Percentiles rank a stretch among this genome's conserved stretches.
Evolutionary conservation across 1,139 yeast genomes (phyloP).

Genomic region (Debaryomyces nepalensis): DNA sequence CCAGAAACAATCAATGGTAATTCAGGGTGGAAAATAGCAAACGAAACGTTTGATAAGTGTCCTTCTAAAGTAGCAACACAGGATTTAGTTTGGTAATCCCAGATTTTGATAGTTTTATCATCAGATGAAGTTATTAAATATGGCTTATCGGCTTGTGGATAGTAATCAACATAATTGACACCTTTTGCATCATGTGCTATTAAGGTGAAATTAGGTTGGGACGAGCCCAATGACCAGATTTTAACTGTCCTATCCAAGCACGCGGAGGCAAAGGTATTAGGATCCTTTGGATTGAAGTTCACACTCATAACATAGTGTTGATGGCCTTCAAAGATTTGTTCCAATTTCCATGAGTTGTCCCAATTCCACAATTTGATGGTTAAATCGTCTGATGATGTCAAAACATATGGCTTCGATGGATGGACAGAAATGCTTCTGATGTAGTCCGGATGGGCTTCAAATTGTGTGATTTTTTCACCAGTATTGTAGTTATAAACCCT

Average conservation of each 20-base stretch:
- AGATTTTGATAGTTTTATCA: slow-evolving; percentile 85
- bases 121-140: slow-evolving; percentile 92
- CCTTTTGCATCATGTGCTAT: slow-evolving; percentile 92
- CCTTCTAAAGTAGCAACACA: slow-evolving; percentile 95
- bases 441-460: slow-evolving; percentile 98
- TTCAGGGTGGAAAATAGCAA: slow-evolving; percentile 96
- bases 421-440: slow-evolving; percentile 92
- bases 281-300: slow-evolving; percentile 95
- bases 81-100: slow-evolving; percentile 98
- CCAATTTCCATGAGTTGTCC: slow-evolving; percentile 90
- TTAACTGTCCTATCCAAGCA: slow-evolving; percentile 95
- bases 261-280: slow-evolving; percentile 96
- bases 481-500: slow-evolving; percentile 95
- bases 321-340: slow-evolving; percentile 94
- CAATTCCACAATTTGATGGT: slow-evolving; percentile 95
- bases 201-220: slow-evolving; percentile 90
- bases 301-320: slow-evolving; percentile 94
- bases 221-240: slow-evolving; percentile 92
- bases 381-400: slow-evolving; percentile 92
- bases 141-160: slow-evolving; percentile 97
- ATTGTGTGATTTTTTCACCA: slow-evolving; percentile 90
- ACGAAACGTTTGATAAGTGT: slow-evolving; percentile 91
- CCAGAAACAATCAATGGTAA: slow-evolving; percentile 86
- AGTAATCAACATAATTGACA: slow-evolving; percentile 93
- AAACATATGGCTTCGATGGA: slow-evolving; percentile 86